These are phyloP conservation scores for Ustilago crameri DNA, from an alignment of 1,284 basidiomycete species.

Conservation along the genomic window DNA sequence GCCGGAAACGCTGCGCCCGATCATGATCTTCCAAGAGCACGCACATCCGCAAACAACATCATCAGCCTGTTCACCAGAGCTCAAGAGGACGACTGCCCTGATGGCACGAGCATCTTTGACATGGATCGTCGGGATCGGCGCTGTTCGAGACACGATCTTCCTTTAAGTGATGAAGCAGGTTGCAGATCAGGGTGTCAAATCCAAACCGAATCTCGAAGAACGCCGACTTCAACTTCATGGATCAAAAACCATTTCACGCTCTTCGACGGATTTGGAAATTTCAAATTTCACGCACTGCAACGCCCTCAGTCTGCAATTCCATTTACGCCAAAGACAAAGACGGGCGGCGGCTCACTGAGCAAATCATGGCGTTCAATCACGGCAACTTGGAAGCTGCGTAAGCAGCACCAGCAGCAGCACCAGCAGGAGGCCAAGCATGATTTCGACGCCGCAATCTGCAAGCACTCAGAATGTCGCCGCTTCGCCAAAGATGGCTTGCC, in stretches of 20 bases:
- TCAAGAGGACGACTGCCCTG: background rate
- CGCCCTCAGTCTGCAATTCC: background rate
- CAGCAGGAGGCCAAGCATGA: too few species aligned
- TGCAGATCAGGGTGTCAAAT: slow-evolving; percentile 19
- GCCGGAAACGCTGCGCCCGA: too few species aligned
- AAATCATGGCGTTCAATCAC: slow-evolving; percentile 9
- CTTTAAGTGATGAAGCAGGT: slow-evolving; percentile 9
- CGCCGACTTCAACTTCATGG: slow-evolving; percentile 3
- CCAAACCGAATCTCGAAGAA: background rate
- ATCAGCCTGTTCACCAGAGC: background rate
- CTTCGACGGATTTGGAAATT: slow-evolving; percentile 35
- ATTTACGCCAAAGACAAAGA: slow-evolving; percentile 29
- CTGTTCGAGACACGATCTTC: background rate
- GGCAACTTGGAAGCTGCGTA: background rate
- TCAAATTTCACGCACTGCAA: slow-evolving; percentile 6
- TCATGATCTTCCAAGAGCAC: background rate
- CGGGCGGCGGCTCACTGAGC: slow-evolving; percentile 3
- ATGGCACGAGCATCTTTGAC: background rate
- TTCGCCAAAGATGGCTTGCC: background rate
- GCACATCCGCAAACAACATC: background rate
- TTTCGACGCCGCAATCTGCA: background rate
- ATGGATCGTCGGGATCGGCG: slow-evolving; percentile 4
- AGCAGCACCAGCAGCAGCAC: background rate
- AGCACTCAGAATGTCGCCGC: background rate
- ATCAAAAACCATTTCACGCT: slow-evolving; percentile 7